phyloP scores from a whole-genome alignment of 2,329 filamentous ascomycete species.

The Mycocentrospora acerina region DNA sequence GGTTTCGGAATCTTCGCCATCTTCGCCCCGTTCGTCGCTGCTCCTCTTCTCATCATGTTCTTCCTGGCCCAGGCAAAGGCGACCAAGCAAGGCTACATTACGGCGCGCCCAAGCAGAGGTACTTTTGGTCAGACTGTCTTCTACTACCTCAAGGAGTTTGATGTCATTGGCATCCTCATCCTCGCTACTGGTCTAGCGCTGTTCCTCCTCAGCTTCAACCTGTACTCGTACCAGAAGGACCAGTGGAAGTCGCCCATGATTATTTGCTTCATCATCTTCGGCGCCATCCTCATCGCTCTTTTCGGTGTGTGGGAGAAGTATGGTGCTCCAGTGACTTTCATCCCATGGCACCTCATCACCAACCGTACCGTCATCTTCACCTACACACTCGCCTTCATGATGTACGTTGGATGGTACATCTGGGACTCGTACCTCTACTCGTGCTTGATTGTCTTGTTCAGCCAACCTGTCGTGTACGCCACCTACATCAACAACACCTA shows the following conservation, averaged over 20 bases:
- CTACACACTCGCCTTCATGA: conserved; percentile 49
- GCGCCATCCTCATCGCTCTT: conserved; percentile 36
- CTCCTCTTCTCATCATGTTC: conserved; percentile 64
- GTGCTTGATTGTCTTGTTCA: conserved; percentile 43
- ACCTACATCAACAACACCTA: conserved; percentile 46
- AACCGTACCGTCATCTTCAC: conserved; percentile 57
- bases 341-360: conserved; percentile 51
- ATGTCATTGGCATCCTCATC: conserved; percentile 62
- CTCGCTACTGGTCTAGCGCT: conserved; percentile 63
- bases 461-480: conserved; percentile 33
- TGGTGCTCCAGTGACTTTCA: conserved; percentile 43
- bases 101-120: conserved; percentile 49
- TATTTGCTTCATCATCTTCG: conserved; percentile 46
- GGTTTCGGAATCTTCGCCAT: conserved; percentile 68
- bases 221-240: conserved; percentile 44
- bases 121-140: conserved; percentile 49
- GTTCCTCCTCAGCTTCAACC: conserved; percentile 68
- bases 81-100: conserved; percentile 54
- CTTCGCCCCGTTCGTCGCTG: conserved; percentile 60
- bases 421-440: conserved; percentile 48
- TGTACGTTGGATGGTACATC: conserved; percentile 38
- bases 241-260: conserved; percentile 43
- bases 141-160: conserved; percentile 64
- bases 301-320: conserved; percentile 47
- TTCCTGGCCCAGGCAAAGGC: conserved; percentile 62